These are phyloP conservation scores for Hippophae gyantsensis DNA, from an alignment of 306 rosid genomes.

Conservation along the genomic window DNA sequence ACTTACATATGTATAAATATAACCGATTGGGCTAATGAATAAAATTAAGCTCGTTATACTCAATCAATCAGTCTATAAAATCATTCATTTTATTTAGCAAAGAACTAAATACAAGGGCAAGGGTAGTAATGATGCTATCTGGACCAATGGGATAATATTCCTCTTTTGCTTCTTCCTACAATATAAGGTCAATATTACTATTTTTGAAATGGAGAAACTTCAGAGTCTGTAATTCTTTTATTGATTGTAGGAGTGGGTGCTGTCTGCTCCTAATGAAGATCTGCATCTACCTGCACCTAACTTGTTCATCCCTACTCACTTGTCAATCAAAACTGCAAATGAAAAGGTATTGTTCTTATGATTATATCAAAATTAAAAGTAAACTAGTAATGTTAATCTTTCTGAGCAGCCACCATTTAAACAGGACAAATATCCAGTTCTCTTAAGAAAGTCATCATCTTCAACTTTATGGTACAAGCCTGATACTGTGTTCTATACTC, in stretches of 20 bases:
- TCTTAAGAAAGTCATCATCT: constrained; percentile 54
- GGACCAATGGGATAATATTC: too few species aligned
- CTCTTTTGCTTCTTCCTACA: too few species aligned
- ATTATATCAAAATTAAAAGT: neutral
- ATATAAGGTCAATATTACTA: neutral
- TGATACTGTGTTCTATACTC: constrained; percentile 66
- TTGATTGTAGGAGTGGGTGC: constrained; percentile 66
- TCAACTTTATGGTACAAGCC: constrained; percentile 85
- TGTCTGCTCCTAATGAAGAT: constrained; percentile 55
- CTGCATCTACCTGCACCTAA: constrained; percentile 76
- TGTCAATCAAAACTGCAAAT: constrained; percentile 52
- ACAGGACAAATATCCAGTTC: constrained; percentile 69
- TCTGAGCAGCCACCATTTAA: constrained; percentile 20
- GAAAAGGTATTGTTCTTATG: constrained; percentile 40
- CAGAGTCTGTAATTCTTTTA: constrained; percentile 2
- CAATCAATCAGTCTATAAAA: too few species aligned
- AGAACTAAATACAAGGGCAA: too few species aligned
- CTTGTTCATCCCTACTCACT: constrained; percentile 73
- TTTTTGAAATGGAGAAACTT: neutral
- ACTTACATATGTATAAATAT: too few species aligned
- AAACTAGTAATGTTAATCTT: constrained; percentile 1
- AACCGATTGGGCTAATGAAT: too few species aligned
- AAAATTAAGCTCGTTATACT: too few species aligned
- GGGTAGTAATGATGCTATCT: too few species aligned
- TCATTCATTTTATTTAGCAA: too few species aligned